A percentile compares a stretch with the other conserved stretches of the same genome.
These are phyloP conservation scores for Lentinula edodes DNA, from an alignment of 768 basidiomycete species.

Conservation along the genomic window DNA sequence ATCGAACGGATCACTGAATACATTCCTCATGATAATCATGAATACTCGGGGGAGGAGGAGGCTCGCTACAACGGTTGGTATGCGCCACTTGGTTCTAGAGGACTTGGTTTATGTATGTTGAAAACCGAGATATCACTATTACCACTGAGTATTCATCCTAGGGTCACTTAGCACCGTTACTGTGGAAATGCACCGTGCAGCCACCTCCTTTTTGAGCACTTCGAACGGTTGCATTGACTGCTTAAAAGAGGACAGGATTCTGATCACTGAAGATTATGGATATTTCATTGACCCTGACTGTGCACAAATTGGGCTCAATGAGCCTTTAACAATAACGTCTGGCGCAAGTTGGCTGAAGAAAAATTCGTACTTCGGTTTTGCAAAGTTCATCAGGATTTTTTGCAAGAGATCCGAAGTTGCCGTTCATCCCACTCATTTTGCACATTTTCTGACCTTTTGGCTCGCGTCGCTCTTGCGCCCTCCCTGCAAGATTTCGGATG, in stretches of 20 bases:
- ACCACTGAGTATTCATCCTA: background rate
- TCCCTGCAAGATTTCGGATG: background rate
- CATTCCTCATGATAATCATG: background rate
- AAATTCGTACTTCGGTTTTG: background rate
- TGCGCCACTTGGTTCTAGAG: background rate
- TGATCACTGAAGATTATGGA: background rate
- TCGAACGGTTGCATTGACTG: background rate
- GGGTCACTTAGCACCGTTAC: background rate
- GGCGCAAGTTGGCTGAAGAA: background rate
- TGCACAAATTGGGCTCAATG: background rate
- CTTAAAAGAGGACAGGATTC: background rate
- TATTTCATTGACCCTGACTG: background rate
- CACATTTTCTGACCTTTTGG: background rate
- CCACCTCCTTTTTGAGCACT: background rate
- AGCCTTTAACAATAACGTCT: background rate
- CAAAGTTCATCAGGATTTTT: background rate
- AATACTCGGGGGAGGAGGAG: background rate
- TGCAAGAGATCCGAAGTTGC: background rate
- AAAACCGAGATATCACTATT: no score
- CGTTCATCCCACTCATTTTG: background rate
- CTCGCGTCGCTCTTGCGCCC: background rate
- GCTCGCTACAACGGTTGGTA: background rate
- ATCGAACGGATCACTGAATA: background rate
- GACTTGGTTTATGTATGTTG: background rate
- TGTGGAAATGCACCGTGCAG: background rate